Conservation (phyloP, 352 stramenopile species). For the Elongisporangium prolatum region DNA sequence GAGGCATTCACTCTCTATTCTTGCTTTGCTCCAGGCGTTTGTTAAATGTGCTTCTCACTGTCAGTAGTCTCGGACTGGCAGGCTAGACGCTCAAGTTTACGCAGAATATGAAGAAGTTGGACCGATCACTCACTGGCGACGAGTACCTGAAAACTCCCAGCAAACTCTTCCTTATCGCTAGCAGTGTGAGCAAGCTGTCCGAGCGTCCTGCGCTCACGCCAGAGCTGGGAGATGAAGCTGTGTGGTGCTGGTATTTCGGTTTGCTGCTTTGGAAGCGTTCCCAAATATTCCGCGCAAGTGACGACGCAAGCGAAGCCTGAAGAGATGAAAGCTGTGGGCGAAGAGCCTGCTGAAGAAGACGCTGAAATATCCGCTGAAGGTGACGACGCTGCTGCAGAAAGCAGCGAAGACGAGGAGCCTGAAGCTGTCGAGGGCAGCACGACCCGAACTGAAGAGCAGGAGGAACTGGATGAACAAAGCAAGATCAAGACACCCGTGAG, state of each 20-base stretch:
- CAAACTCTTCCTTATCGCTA: conserved; percentile 56
- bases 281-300: conserved; percentile 54
- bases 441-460: conserved; percentile 25
- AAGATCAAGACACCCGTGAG: conserved; percentile 64
- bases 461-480: conserved; percentile 33
- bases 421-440: conserved; percentile 6
- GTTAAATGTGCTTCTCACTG: too few relatives aligned
- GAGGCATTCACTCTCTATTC: too few relatives aligned
- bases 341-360: background rate
- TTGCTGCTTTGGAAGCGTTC: conserved; percentile 46
- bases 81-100: conserved; percentile 39
- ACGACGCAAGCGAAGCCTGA: conserved; percentile 13
- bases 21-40: too few relatives aligned
- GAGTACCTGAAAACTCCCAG: conserved; percentile 49
- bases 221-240: conserved; percentile 51
- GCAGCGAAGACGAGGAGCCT: conserved; percentile 10
- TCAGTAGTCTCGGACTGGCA: too few relatives aligned
- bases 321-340: background rate
- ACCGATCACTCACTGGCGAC: conserved; percentile 25
- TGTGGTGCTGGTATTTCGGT: conserved; percentile 59
- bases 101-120: conserved; percentile 29
- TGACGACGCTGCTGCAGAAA: conserved; percentile 10
- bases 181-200: conserved; percentile 63
- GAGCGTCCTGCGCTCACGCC: conserved; percentile 43
- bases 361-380: conserved; percentile 1